phyloP scores from a whole-genome alignment of 2,329 filamentous ascomycete genomes.

The Hypoxylon sp. region DNA sequence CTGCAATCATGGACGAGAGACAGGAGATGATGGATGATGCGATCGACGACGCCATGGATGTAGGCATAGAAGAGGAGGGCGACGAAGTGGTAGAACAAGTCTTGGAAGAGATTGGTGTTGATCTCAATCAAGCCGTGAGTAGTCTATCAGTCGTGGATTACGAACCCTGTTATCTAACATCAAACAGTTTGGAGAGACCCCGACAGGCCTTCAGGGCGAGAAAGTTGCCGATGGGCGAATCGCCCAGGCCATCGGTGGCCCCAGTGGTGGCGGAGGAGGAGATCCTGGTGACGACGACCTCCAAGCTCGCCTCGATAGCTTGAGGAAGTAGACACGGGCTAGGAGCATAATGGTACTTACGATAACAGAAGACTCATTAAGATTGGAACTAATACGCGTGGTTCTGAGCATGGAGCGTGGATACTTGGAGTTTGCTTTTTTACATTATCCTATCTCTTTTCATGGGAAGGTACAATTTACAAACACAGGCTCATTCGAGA shows the following conservation, averaged over 20 bases:
- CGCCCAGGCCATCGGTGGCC: constrained; percentile 86
- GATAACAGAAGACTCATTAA: constrained; percentile 3
- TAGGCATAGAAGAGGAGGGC: constrained; percentile 91
- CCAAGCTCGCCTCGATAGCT: constrained; percentile 91
- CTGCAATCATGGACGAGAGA: constrained; percentile 98
- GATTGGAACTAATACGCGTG: constrained; percentile 21
- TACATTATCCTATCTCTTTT: constrained; percentile 20
- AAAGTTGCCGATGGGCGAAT: constrained; percentile 81
- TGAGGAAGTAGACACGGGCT: constrained; percentile 68
- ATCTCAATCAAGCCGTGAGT: constrained; percentile 89
- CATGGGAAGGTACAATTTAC: constrained; percentile 14
- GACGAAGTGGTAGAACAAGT: constrained; percentile 98
- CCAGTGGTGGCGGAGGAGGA: constrained; percentile 66
- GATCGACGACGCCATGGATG: constrained; percentile 95
- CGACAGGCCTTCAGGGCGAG: constrained; percentile 82
- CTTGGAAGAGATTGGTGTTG: constrained; percentile 95
- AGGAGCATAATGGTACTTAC: constrained; percentile 6
- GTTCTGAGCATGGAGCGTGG: constrained; percentile 32
- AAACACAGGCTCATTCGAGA: constrained; percentile 41
- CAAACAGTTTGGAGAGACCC: constrained; percentile 88
- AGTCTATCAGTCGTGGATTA: constrained; percentile 5
- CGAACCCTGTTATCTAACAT: constrained; percentile 49
- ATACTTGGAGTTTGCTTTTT: constrained; percentile 28
- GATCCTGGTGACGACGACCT: constrained; percentile 89
- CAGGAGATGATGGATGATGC: constrained; percentile 99